Evolutionary conservation across 345 rosid genomes (phyloP).

Genomic region (Populus tremula): DNA sequence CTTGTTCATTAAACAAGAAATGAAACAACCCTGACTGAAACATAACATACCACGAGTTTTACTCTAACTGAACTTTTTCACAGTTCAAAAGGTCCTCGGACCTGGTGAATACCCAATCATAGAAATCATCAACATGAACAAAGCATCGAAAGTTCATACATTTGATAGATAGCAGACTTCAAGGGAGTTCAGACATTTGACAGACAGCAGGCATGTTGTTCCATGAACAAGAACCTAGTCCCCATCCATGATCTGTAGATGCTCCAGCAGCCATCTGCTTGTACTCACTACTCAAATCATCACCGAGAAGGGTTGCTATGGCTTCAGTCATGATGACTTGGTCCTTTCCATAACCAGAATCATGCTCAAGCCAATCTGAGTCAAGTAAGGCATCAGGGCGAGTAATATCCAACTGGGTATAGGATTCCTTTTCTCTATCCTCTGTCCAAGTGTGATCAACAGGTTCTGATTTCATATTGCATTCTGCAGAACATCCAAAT

Average conservation of each 20-base stretch:
- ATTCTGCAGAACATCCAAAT: conserved; percentile 33
- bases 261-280: conserved; percentile 49
- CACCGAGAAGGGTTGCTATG: conserved; percentile 64
- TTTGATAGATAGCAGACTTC: conserved; percentile 20
- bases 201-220: conserved; percentile 82
- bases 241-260: conserved; percentile 55
- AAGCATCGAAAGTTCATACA: conserved; percentile 14
- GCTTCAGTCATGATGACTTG: conserved; percentile 55
- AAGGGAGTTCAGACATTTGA: conserved; percentile 60
- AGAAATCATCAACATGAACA: conserved; percentile 17
- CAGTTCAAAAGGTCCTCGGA: conserved; percentile 11
- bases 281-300: conserved; percentile 62
- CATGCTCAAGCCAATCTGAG: conserved; percentile 73
- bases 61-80: conserved; percentile 9
- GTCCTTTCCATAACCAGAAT: conserved; percentile 50
- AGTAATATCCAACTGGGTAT: conserved; percentile 30
- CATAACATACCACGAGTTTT: conserved; percentile 14
- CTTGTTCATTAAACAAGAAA: conserved; percentile 10
- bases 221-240: conserved; percentile 67
- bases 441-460: conserved; percentile 35
- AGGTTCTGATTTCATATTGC: conserved; percentile 43
- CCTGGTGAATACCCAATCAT: conserved; percentile 8
- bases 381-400: conserved; percentile 65
- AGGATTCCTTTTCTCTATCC: conserved; percentile 36
- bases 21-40: conserved; percentile 12